Evolutionary conservation across 225 moss, liverwort and hornwort genomes (phyloP).

Genomic region (Sphagnum contortum): DNA sequence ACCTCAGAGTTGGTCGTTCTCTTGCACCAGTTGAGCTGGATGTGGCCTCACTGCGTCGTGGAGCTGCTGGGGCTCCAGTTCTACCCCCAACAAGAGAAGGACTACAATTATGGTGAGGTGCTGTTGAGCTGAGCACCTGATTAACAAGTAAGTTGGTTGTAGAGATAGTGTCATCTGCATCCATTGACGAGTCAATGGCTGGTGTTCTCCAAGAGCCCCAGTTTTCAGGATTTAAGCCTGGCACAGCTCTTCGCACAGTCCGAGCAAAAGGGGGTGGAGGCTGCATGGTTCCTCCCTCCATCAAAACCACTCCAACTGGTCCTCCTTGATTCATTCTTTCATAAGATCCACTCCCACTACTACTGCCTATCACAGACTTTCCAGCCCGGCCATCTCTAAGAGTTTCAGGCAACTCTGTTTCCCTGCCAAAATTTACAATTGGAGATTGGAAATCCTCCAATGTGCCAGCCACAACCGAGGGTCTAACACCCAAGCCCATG

Average conservation of each 20-base stretch:
- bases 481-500: too few species aligned
- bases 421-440: too few species aligned
- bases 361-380: slow-evolving; percentile 40
- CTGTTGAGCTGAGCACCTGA: slow-evolving; percentile 23
- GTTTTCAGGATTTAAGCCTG: slow-evolving; percentile 44
- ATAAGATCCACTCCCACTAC: slow-evolving; percentile 20
- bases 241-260: slow-evolving; percentile 53
- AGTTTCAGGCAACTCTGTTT: slow-evolving; percentile 5
- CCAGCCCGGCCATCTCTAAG: slow-evolving; percentile 37
- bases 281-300: slow-evolving; percentile 17
- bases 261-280: slow-evolving; percentile 47
- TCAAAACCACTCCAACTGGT: slow-evolving; percentile 24
- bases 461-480: too few species aligned
- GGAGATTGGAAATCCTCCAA: too few species aligned
- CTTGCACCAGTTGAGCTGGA: slow-evolving; percentile 30
- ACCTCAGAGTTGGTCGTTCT: slow-evolving; percentile 54
- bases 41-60: slow-evolving; percentile 38
- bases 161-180: slow-evolving; percentile 44
- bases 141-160: slow-evolving; percentile 45
- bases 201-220: slow-evolving; percentile 36
- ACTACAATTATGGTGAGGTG: slow-evolving; percentile 26
- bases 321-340: slow-evolving; percentile 35
- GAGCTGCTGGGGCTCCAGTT: slow-evolving; percentile 35
- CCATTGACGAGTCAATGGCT: slow-evolving; percentile 34
- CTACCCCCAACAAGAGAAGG: slow-evolving; percentile 36